Evolutionary conservation across 768 basidiomycete genomes (phyloP), one percentile per base, ranked within the genome.

Genomic region (Gymnopilus junonius): DNA sequence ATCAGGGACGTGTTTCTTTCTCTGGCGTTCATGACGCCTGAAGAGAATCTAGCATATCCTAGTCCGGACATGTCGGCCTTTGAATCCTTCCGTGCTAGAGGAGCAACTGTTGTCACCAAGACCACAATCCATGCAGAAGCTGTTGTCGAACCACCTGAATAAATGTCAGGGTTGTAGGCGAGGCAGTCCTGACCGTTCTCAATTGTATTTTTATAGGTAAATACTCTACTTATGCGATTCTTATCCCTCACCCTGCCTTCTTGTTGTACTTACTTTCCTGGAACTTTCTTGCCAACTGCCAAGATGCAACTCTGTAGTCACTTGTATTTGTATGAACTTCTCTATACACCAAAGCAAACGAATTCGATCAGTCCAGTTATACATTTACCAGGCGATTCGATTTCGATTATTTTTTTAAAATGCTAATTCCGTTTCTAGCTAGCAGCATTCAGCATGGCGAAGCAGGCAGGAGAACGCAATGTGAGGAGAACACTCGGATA

Each of bases 61-160:
- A 48, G 32, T 29, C 58, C 58, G 20, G 45, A 39, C 29, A 3
- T 35, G 10, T 23, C 31, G 12, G 20, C 48, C n/a, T 34, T 59
- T 5, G 58, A 59, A 37, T 59, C 58, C 7, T 40, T 59, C 48
- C 35, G 21, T 10, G 37, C 25, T 5, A 59, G 58, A 51, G 58
- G 58, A 1, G 58, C 48, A 14, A 59, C 34, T 2, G 37, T 59
- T n/a, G 15, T 51, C 35, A 55, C 14, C 21, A 40, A 55, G 1
- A 40, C 17, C 15, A 39, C 27, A 5, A 39, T 55, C 25, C 54
- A 40, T n/a, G 25, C 21, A 15, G 54, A 55, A 23, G 23, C 54
- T 12, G 35, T 27, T 15, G 39, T 40, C 25, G 54, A 55, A 8
- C 35, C 20, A 10, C 21, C 31, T 4, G 40, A 42, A 42, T 42